Evolutionary conservation across 2,329 filamentous ascomycete species (phyloP).

Genomic region (Zymoseptoria pseudotritici): DNA sequence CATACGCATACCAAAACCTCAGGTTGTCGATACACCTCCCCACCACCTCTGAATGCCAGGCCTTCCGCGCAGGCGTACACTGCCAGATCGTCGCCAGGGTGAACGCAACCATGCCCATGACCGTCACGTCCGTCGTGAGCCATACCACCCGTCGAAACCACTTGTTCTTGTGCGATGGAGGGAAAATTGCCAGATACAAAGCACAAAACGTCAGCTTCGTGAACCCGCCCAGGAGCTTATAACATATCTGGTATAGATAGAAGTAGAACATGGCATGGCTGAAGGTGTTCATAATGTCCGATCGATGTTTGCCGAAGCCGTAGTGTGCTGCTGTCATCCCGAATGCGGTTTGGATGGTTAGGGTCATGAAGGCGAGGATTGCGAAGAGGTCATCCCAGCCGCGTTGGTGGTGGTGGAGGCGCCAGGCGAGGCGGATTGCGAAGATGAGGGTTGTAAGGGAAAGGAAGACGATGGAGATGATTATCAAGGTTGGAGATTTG

Average conservation of each 20-base stretch:
- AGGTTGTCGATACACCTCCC: slow-evolving; percentile 17
- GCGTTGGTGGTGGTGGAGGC: slow-evolving; percentile 13
- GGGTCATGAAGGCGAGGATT: slow-evolving; percentile 13
- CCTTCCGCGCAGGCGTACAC: slow-evolving; percentile 16
- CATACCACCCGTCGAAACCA: slow-evolving; percentile 10
- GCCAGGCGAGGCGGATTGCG: slow-evolving; percentile 13
- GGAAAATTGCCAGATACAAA: slow-evolving; percentile 21
- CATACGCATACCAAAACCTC: slow-evolving; percentile 24
- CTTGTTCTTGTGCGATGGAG: background rate
- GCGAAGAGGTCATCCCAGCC: slow-evolving; percentile 19
- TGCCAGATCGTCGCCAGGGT: slow-evolving; percentile 20
- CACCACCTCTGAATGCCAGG: slow-evolving; percentile 15
- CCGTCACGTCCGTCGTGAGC: slow-evolving; percentile 6
- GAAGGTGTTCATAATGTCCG: slow-evolving; percentile 12
- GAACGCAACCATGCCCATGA: slow-evolving; percentile 18
- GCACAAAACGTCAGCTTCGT: slow-evolving; percentile 23
- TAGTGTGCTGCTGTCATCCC: slow-evolving; percentile 15
- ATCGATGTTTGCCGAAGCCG: slow-evolving; percentile 21
- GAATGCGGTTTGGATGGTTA: slow-evolving; percentile 17
- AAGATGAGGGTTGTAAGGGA: slow-evolving; percentile 16
- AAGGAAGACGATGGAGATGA: slow-evolving; percentile 17
- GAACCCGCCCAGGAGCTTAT: slow-evolving; percentile 21
- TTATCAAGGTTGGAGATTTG: slow-evolving; percentile 10
- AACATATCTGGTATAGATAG: slow-evolving; percentile 24
- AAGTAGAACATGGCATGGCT: slow-evolving; percentile 17